Evolutionary conservation across 1,284 basidiomycete genomes (phyloP), one percentile per base, ranked within the genome.

Genomic region (Tilletia horrida): DNA sequence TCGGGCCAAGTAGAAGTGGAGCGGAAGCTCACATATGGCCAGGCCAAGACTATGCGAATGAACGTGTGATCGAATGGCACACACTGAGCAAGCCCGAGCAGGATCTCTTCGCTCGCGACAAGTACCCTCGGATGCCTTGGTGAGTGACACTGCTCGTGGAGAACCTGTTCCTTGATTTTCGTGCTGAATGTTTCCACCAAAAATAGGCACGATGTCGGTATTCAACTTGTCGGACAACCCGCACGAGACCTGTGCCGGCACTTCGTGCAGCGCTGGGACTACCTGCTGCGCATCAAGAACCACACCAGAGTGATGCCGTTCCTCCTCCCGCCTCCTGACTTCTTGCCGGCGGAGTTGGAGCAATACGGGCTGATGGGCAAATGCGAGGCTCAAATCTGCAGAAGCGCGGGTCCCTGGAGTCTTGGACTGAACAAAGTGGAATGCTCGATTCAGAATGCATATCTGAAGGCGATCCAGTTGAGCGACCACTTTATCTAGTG

Each of bases 71-170:
- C 66, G 96, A 98, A 82, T 98, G 96, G 83, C 87, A 90, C 73
- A 88, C 87, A 2, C 86, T 99, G 62, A 88, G 89, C 79, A 96
- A 94, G 82, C 95, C 95, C 0, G 88, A 90, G 62, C 91, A 97
- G 73, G 93, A 97, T 79, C 90, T 96, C 88, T 93, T 97, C 77
- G 91, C 97, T 76, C 88, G 96, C 50, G 83, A 86, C 7, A 94
- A 90, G 81, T 87, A 91, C 29, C 92, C 95, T 1, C 86, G 96
- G 31, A 97, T 98, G 93, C 94, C 96, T 27, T 99, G 95, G 95
- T 59, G 61, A 63, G 42, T 63, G 8, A 55, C 50, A 45, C 27
- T 23, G n/a, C n/a, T n/a, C n/a, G n/a, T n/a, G n/a, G n/a, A n/a
- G n/a, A n/a, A n/a, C n/a, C n/a, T n/a, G n/a, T n/a, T n/a, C n/a